These are phyloP conservation scores for Paramecium octaurelia DNA, from an alignment of 73 alveolate genomes.

Conservation along the genomic window DNA sequence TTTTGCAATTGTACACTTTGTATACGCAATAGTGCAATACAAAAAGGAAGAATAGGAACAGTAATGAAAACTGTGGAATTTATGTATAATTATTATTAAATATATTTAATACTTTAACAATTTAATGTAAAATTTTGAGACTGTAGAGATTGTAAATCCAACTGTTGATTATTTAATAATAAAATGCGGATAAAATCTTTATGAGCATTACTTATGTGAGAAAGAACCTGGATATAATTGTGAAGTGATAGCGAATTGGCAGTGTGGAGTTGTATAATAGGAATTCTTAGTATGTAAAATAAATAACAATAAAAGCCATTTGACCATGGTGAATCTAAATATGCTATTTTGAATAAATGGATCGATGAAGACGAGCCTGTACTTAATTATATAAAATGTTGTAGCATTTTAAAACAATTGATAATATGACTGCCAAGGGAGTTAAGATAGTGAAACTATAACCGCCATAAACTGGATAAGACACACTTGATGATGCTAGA, in stretches of 20 bases:
- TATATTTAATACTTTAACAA: background rate
- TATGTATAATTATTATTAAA: background rate
- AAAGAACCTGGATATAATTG: conserved; percentile 32
- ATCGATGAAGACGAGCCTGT: conserved; percentile 44
- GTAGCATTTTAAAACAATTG: conserved; percentile 38
- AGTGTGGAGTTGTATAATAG: conserved; percentile 25
- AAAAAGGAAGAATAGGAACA: no score
- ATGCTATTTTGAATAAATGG: conserved; percentile 43
- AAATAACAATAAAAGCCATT: background rate
- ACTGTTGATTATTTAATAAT: background rate
- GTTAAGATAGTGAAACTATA: background rate
- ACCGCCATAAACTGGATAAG: background rate
- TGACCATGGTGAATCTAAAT: conserved; percentile 35
- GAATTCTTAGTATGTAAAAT: conserved; percentile 38
- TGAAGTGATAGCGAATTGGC: background rate
- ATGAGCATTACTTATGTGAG: background rate
- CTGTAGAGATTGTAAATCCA: conserved; percentile 38
- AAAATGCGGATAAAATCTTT: background rate
- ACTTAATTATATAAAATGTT: background rate
- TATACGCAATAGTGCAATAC: no score
- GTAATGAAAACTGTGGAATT: background rate
- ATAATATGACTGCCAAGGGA: conserved; percentile 45
- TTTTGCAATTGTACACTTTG: no score
- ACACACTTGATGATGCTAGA: background rate
- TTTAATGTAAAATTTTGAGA: conserved; percentile 16